Conservation (phyloP, 495 filamentous ascomycete species). For the Trichoderma erinaceum region DNA sequence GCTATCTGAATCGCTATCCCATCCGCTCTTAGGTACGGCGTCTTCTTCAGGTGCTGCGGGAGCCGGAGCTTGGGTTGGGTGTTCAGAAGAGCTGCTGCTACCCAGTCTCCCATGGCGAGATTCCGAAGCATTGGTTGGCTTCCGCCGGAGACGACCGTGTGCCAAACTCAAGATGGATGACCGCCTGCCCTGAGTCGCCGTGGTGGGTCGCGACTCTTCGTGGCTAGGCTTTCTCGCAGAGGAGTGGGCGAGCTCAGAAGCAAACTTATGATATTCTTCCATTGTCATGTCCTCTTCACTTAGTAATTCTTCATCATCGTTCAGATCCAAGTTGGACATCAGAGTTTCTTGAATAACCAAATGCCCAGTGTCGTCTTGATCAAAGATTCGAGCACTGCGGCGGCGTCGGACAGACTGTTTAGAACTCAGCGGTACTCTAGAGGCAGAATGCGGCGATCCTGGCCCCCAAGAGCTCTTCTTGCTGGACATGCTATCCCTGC, state of each 20-base stretch:
- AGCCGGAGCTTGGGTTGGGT: neutral
- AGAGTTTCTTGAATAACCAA: neutral
- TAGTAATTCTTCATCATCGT: neutral
- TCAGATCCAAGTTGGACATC: neutral
- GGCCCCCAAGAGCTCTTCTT: constrained; percentile 9
- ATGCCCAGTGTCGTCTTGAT: neutral
- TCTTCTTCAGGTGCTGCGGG: neutral
- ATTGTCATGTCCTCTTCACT: neutral
- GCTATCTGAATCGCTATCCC: neutral
- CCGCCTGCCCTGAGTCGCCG: neutral
- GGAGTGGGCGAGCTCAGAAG: neutral
- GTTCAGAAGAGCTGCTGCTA: neutral
- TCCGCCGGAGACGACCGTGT: neutral
- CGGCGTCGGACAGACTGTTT: neutral
- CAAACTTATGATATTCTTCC: constrained; percentile 9
- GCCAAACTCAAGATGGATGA: neutral
- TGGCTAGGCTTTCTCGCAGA: neutral
- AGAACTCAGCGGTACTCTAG: neutral
- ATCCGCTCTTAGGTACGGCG: neutral
- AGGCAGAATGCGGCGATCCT: constrained; percentile 6
- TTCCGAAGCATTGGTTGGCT: neutral
- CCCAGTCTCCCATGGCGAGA: neutral
- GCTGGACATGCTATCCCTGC: neutral
- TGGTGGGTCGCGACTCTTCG: neutral
- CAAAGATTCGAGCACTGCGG: neutral